Evolutionary conservation across 2,329 filamentous ascomycete species (phyloP).

Genomic region (Pseudodiploospora longispora): DNA sequence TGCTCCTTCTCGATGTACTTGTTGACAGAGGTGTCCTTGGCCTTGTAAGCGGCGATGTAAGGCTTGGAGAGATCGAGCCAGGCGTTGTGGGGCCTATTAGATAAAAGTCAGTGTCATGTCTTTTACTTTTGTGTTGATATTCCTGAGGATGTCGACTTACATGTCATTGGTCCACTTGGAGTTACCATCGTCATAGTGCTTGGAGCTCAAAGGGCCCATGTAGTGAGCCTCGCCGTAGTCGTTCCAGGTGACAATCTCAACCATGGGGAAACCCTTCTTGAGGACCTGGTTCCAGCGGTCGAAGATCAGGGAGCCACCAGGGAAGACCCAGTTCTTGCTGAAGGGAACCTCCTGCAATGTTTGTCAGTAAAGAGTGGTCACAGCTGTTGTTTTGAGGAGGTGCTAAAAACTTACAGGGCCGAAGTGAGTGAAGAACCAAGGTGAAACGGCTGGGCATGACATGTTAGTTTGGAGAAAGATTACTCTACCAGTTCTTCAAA

Average conservation of each 20-base stretch:
- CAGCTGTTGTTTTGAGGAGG: too few species aligned
- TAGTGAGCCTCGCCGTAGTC: slow-evolving; percentile 50
- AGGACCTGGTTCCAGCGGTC: slow-evolving; percentile 46
- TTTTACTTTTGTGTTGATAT: too few species aligned
- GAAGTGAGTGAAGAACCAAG: slow-evolving; percentile 43
- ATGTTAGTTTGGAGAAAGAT: background rate
- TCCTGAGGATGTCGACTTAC: slow-evolving; percentile 13
- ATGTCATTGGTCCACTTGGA: slow-evolving; percentile 44
- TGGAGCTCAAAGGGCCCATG: slow-evolving; percentile 38
- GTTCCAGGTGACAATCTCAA: slow-evolving; percentile 39
- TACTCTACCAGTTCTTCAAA: background rate
- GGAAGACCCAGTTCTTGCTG: slow-evolving; percentile 48
- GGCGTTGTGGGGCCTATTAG: slow-evolving; percentile 29
- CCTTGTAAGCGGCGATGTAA: slow-evolving; percentile 45
- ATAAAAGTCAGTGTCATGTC: background rate
- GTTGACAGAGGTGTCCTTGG: slow-evolving; percentile 27
- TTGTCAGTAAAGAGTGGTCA: too few species aligned
- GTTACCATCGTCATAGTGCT: slow-evolving; percentile 32
- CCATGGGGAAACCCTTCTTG: slow-evolving; percentile 35
- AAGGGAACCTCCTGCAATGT: slow-evolving; percentile 1
- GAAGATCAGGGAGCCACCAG: slow-evolving; percentile 50
- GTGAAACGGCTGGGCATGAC: slow-evolving; percentile 16
- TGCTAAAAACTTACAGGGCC: slow-evolving; percentile 16
- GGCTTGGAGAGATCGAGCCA: slow-evolving; percentile 47
- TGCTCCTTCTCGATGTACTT: slow-evolving; percentile 40